phyloP scores from a whole-genome alignment of 441 rosid species.

The Gossypium schwendimanii region DNA sequence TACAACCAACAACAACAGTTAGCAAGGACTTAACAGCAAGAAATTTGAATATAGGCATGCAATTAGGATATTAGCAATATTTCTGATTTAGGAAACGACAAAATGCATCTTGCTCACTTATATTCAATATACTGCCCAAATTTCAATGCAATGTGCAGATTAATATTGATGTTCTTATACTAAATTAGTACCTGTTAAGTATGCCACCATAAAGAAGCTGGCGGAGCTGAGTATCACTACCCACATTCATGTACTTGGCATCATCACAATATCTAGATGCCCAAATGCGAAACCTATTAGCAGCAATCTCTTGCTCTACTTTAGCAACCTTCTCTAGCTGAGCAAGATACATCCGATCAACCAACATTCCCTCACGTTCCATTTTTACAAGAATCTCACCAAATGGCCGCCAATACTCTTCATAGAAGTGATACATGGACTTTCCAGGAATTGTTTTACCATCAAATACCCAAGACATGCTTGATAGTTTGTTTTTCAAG shows the following conservation, averaged over 20 bases:
- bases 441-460: slow-evolving; percentile 36
- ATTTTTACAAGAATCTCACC: slow-evolving; percentile 79
- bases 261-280: slow-evolving; percentile 76
- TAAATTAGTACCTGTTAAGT: slow-evolving; percentile 43
- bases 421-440: slow-evolving; percentile 71
- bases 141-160: neutral
- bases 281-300: slow-evolving; percentile 71
- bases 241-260: slow-evolving; percentile 85
- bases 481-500: slow-evolving; percentile 46
- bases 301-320: slow-evolving; percentile 73
- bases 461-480: slow-evolving; percentile 54
- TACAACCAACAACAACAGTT: neutral
- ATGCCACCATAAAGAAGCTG: slow-evolving; percentile 78
- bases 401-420: slow-evolving; percentile 75
- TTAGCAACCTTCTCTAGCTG: slow-evolving; percentile 80
- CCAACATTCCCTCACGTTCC: slow-evolving; percentile 91
- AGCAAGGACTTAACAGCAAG: slow-evolving; percentile 1
- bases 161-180: neutral
- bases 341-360: slow-evolving; percentile 75
- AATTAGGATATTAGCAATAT: neutral
- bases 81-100: neutral
- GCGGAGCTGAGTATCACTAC: slow-evolving; percentile 84
- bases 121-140: neutral
- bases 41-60: neutral
- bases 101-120: neutral